Evolutionary conservation across 305 asterid genomes (phyloP).

Genomic region (Caryopteris hybrid): DNA sequence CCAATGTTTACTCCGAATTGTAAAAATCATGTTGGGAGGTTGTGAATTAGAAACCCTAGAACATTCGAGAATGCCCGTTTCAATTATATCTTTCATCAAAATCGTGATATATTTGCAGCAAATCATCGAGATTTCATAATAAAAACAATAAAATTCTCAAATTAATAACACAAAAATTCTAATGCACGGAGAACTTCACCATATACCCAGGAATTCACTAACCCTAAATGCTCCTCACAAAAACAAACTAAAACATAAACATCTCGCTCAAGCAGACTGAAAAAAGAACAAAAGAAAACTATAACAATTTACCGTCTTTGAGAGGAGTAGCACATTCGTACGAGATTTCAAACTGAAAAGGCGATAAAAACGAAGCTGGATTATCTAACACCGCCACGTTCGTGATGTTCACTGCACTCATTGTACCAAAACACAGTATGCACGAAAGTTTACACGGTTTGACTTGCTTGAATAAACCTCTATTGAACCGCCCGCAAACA

Average conservation of each 20-base stretch:
- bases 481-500: conserved; percentile 4
- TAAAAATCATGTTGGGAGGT: background rate
- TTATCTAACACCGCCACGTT: conserved; percentile 89
- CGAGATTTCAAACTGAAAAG: conserved; percentile 95
- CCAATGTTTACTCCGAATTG: background rate
- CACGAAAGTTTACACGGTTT: background rate
- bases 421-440: conserved; percentile 23
- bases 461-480: conserved; percentile 7
- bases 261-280: background rate
- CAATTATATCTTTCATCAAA: conserved; percentile 4
- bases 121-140: background rate
- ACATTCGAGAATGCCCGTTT: background rate
- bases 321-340: conserved; percentile 87
- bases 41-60: conserved; percentile 26
- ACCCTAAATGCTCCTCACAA: conserved; percentile 26
- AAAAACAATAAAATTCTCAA: background rate
- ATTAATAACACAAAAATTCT: background rate
- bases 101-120: conserved; percentile 8
- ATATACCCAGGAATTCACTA: background rate
- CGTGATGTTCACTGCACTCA: conserved; percentile 89
- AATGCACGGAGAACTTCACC: background rate
- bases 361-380: conserved; percentile 76
- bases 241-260: background rate
- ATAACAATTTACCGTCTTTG: conserved; percentile 54
- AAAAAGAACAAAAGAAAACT: background rate